Evolutionary conservation across 2,329 filamentous ascomycete species (phyloP).

Genomic region (Pyricularia sp.): DNA sequence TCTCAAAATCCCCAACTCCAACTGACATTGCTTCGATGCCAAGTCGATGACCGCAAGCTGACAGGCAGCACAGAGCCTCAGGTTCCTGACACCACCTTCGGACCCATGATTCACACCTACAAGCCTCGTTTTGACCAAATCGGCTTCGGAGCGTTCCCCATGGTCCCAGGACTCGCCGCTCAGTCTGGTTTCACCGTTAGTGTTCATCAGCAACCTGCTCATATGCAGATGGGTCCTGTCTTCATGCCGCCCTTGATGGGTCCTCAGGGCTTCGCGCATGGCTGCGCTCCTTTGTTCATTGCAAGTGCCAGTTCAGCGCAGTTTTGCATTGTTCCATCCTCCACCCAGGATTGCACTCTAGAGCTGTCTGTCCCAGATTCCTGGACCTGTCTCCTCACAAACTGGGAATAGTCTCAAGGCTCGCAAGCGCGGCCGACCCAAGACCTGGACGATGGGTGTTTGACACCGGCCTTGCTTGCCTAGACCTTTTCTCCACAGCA

Average conservation of each 20-base stretch:
- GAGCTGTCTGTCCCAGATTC: neutral
- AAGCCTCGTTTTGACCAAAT: slow-evolving; percentile 39
- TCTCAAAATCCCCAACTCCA: neutral
- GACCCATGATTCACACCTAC: slow-evolving; percentile 45
- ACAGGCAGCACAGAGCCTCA: slow-evolving; percentile 32
- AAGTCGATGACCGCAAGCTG: neutral
- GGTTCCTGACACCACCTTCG: slow-evolving; percentile 47
- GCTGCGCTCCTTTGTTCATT: slow-evolving; percentile 4
- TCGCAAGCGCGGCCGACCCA: neutral
- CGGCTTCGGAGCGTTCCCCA: slow-evolving; percentile 8
- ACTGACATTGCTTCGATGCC: neutral
- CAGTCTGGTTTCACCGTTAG: slow-evolving; percentile 7
- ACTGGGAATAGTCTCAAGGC: neutral
- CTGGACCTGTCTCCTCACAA: neutral
- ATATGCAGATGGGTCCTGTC: neutral
- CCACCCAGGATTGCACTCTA: neutral
- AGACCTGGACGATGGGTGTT: neutral
- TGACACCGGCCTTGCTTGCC: neutral
- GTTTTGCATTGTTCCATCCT: neutral
- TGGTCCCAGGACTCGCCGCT: slow-evolving; percentile 15
- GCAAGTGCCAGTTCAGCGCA: slow-evolving; percentile 1
- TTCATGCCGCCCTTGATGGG: neutral
- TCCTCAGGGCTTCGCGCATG: neutral
- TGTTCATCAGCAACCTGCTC: neutral
- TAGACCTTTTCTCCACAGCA: neutral